Percentiles rank a stretch among this genome's conserved stretches.
Conservation (phyloP, 1,284 basidiomycete species). For the Fomitopsis pinicola region DNA sequence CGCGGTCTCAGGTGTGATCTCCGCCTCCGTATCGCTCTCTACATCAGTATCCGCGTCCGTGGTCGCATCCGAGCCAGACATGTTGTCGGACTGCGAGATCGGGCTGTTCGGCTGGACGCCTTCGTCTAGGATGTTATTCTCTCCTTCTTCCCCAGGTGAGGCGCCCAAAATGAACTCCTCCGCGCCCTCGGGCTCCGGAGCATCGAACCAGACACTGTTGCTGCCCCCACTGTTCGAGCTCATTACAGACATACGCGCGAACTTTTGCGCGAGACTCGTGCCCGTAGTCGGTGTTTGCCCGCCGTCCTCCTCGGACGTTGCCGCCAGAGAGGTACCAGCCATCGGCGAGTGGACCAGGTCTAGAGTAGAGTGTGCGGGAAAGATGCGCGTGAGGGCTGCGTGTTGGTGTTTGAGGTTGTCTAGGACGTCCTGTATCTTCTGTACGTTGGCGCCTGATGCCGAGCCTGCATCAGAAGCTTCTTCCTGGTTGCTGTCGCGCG, state of each 20-base stretch:
- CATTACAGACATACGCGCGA: constrained; percentile 45
- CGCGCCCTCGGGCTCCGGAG: constrained; percentile 52
- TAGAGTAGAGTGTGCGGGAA: constrained; percentile 33
- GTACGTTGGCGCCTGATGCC: constrained; percentile 25
- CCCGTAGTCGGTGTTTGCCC: constrained; percentile 26
- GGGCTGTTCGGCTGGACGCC: constrained; percentile 30
- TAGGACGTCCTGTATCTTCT: constrained; percentile 42
- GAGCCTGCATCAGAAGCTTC: constrained; percentile 5
- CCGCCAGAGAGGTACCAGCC: constrained; percentile 37
- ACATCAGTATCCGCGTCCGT: constrained; percentile 22
- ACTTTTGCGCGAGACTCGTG: constrained; percentile 28
- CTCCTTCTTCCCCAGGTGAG: constrained; percentile 38
- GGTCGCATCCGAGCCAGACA: constrained; percentile 12
- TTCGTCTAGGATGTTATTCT: constrained; percentile 33
- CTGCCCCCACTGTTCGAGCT: constrained; percentile 54
- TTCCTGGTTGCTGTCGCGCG: not conserved
- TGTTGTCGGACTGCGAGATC: constrained; percentile 13
- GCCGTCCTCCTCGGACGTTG: constrained; percentile 48
- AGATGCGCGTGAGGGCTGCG: constrained; percentile 41
- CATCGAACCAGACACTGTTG: constrained; percentile 70
- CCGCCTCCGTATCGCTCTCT: constrained; percentile 10
- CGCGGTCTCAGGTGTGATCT: constrained; percentile 9
- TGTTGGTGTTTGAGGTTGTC: constrained; percentile 60
- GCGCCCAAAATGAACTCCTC: constrained; percentile 67
- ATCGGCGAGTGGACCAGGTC: constrained; percentile 35